Base-by-base conservation (phyloP, 1,284 basidiomycete genomes). In the Leccinum huronense region DNA sequence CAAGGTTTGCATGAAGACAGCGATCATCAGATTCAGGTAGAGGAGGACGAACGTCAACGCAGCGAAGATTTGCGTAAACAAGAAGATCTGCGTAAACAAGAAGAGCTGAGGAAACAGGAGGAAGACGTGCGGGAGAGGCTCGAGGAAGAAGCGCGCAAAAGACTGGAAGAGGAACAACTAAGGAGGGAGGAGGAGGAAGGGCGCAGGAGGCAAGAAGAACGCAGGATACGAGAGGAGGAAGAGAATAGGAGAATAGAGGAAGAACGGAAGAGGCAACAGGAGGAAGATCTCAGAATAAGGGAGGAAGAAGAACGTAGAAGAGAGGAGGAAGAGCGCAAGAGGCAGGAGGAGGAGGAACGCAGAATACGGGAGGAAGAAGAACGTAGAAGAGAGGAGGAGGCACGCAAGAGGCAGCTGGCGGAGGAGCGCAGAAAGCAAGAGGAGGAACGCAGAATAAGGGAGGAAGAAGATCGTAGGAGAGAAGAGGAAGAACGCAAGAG, bases 401-500 rank as follows among this genome's bases (percentile, higher is more conserved):
- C 61, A 14, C 61, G 23, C 64, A 69, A 19, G 69, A 68, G 64
- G 66, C 69, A 34, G 65, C 56, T 55, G 27, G 34, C 27, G 7
- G 67, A 69, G 57, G 65, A 62, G 3, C 56, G 30, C 7, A 65
- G 56, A 8, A 62, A 30, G 16, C 8, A 57, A 9, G 63, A 69
- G 11, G 65, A 69, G n/a, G 60, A 67, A 11, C 36, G 9, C 7
- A 60, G n/a, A 69, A 60, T 33, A 45, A 4, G 19, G 19, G 58
- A 63, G 27, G 61, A 58, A 38, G 68, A 60, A 33, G 59, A 61
- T 23, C 45, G 11, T 7, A 68, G 33, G 10, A 55, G n/a, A 19
- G 55, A 54, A 4, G 78, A 69, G 13, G 67, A 68, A 13, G 67
- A 70, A 2, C 59, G 67, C 75, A 77, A 63, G 53, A 64, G n/a